A percentile compares a stretch with the other conserved stretches of the same genome.
Conservation (phyloP, 495 filamentous ascomycete species). For the Chlorociboria aeruginascens region DNA sequence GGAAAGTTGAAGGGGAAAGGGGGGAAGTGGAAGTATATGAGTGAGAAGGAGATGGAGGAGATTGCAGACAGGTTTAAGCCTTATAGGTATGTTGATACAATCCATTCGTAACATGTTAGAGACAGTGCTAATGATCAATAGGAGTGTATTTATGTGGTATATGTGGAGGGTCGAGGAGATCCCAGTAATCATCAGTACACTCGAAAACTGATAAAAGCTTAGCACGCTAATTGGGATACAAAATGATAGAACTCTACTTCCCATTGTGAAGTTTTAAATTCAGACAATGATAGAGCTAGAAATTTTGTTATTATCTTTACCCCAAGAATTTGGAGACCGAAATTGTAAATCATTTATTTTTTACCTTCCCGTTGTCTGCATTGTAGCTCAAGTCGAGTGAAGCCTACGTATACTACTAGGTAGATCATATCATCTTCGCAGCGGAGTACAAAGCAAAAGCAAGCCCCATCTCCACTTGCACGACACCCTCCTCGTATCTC, state of each 20-base stretch:
- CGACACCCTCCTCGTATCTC: too few species aligned
- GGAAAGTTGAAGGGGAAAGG: constrained; percentile 75
- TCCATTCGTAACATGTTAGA: background rate
- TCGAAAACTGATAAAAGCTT: background rate
- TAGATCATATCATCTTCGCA: too few species aligned
- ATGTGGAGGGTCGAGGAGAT: constrained; percentile 74
- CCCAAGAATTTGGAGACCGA: too few species aligned
- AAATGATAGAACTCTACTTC: background rate
- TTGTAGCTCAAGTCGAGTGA: too few species aligned
- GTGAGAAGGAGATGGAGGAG: constrained; percentile 82
- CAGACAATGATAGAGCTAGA: too few species aligned
- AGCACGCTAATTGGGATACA: background rate
- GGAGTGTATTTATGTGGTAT: constrained; percentile 76
- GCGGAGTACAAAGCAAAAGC: too few species aligned
- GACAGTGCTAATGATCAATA: constrained; percentile 17
- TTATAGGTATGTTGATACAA: constrained; percentile 41
- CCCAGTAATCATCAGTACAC: constrained; percentile 43
- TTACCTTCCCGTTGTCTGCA: background rate
- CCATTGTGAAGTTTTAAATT: too few species aligned
- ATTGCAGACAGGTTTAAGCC: constrained; percentile 69
- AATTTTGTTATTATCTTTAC: too few species aligned
- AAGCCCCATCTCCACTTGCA: too few species aligned
- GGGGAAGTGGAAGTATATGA: constrained; percentile 97
- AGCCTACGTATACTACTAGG: too few species aligned
- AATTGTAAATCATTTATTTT: too few species aligned